Base-by-base conservation (phyloP, 2,329 filamentous ascomycete genomes). In the Proliferodiscus dingleyae region DNA sequence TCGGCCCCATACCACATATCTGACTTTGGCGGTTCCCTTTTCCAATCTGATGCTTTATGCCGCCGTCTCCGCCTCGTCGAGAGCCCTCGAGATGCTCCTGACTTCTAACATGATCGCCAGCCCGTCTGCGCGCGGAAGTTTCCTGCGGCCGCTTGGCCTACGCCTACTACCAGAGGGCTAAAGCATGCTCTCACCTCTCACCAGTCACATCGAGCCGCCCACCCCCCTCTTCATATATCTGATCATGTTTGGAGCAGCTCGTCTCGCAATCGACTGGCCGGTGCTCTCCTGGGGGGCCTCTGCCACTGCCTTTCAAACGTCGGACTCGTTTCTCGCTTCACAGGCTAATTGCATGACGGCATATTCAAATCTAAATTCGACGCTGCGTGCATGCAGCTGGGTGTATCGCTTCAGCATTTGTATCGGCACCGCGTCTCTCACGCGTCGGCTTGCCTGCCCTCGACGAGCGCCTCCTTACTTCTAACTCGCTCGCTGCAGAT, bases 121-220 rank as follows among this genome's bases (percentile, higher is more conserved):
- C 24, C 32, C 32, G 9, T 15, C 18, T 13, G 16, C 9, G 7
- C 15, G 18, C 4, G 16, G 32, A 13, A 7, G 16, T 34, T 19
- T 33, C 30, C 32, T 19, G 32, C 16, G 18, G 32, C n/a, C 24
- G 6, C 24, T 5, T 34, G 4, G 32, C 8, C 32, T 33, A 16
- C 13, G 15, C n/a, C 32, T 34, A 9, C n/a, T 16, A 34, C 13
- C 32, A 34, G 15, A 34, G 5, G 15, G 3, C 32, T 18, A 34
- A 34, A 34, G 9, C 32, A 16, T 15, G n/a, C 5, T 5, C n/a
- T n/a, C 9, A 18, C 28, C 15, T 30, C 28, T 30, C 28, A 41
- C 54, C 50, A 49, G 54, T 57, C 53, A 54, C 37, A 16, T 37
- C 6, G 46, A 54, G 18, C 36, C 51, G 50, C 55, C 50, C 47